Conservation (phyloP, 176 grass and related monocot species). For the Eleusine coracana region DNA sequence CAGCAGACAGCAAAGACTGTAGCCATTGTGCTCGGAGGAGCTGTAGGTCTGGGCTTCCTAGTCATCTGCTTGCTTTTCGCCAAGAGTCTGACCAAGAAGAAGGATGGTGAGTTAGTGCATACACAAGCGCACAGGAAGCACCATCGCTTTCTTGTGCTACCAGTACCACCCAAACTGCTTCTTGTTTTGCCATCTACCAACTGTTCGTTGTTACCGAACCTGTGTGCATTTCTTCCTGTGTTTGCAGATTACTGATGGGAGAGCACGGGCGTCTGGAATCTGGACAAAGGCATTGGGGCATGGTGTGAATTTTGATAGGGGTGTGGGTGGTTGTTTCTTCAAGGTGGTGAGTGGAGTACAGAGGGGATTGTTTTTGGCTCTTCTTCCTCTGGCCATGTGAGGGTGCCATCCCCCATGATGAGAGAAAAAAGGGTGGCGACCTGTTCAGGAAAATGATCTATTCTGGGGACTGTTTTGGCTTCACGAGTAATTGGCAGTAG, state of each 20-base stretch:
- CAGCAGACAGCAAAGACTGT: constrained; percentile 93
- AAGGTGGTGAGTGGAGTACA: constrained; percentile 60
- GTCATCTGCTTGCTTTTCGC: constrained; percentile 98
- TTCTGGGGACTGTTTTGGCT: constrained; percentile 42
- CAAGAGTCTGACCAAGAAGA: constrained; percentile 79
- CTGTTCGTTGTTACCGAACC: constrained; percentile 35
- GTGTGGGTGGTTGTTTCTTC: constrained; percentile 58
- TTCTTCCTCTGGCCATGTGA: constrained; percentile 87
- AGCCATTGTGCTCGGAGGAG: constrained; percentile 94
- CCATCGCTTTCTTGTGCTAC: not conserved
- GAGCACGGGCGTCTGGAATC: constrained; percentile 44
- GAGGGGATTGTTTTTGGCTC: constrained; percentile 69
- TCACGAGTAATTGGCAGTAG: constrained; percentile 41
- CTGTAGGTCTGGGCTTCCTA: constrained; percentile 79
- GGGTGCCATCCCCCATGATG: constrained; percentile 43
- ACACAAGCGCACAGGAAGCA: not conserved
- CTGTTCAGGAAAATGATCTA: constrained; percentile 40
- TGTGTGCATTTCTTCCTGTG: constrained; percentile 34
- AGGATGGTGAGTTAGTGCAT: constrained; percentile 68
- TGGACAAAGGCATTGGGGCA: constrained; percentile 54
- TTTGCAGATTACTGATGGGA: constrained; percentile 76
- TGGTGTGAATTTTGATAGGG: constrained; percentile 69
- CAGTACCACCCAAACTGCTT: constrained; percentile 9
- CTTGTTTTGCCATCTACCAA: constrained; percentile 10
- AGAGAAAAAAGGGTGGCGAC: constrained; percentile 42